phyloP scores from a whole-genome alignment of 2,329 filamentous ascomycete species.

The Venturiaceae sp. region DNA sequence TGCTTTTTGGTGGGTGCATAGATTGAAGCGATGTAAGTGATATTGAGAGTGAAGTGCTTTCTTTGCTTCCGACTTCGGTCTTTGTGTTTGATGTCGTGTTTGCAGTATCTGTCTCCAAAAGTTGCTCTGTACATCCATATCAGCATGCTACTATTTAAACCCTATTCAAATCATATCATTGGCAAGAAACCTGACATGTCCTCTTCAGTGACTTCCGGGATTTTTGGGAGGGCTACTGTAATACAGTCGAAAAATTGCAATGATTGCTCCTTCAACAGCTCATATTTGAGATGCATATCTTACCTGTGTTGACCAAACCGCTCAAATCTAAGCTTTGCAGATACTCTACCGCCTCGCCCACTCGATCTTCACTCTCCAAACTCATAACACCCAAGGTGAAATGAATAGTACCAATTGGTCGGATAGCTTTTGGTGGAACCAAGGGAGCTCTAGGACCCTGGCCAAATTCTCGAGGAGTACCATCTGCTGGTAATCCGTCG shows the following conservation, averaged over 20 bases:
- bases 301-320: conserved; percentile 24
- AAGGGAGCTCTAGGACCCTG: conserved; percentile 26
- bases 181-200: neutral
- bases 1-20: conserved; percentile 49
- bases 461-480: conserved; percentile 6
- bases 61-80: no score
- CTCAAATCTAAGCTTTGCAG: conserved; percentile 36
- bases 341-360: neutral
- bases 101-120: no score
- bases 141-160: no score
- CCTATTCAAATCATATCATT: neutral
- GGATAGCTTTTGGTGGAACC: conserved; percentile 57
- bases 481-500: neutral
- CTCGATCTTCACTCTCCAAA: conserved; percentile 29
- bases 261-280: no score
- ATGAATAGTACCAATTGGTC: conserved; percentile 73
- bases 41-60: no score
- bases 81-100: no score
- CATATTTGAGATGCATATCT: no score
- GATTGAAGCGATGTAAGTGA: conserved; percentile 41
- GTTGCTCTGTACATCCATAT: no score
- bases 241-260: no score
- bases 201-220: no score
- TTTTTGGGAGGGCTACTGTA: no score
- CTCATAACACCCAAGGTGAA: conserved; percentile 82